A percentile compares a stretch with the other conserved stretches of the same genome.
Conservation (phyloP, 2,329 filamentous ascomycete species). For the Tolypocladium tropicale region DNA sequence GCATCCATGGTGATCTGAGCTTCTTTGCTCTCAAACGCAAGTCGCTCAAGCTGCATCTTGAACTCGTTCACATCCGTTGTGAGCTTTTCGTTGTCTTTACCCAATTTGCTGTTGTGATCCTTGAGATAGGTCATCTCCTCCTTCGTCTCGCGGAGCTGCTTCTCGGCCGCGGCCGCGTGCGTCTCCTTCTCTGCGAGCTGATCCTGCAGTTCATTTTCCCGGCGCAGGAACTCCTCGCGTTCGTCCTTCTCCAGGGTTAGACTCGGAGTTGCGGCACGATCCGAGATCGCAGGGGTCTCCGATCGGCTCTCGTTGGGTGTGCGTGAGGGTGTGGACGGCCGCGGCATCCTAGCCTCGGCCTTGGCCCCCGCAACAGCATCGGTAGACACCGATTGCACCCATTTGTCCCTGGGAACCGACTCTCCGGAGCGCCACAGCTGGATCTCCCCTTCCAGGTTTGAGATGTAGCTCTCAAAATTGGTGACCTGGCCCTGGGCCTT, state of each 20-base stretch:
- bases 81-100: constrained; percentile 84
- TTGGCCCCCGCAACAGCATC: constrained; percentile 30
- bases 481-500: constrained; percentile 86
- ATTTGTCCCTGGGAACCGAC: constrained; percentile 76
- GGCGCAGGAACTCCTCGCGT: constrained; percentile 85
- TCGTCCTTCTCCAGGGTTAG: constrained; percentile 91
- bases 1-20: constrained; percentile 96
- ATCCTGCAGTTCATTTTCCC: constrained; percentile 95
- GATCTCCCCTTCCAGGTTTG: constrained; percentile 74
- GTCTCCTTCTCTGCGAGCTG: constrained; percentile 90
- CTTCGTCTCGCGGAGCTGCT: constrained; percentile 69
- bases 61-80: constrained; percentile 81
- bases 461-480: constrained; percentile 80
- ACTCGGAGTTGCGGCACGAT: constrained; percentile 79
- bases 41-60: constrained; percentile 92
- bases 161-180: constrained; percentile 67
- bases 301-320: constrained; percentile 46
- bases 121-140: constrained; percentile 80
- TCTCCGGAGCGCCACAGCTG: constrained; percentile 83
- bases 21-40: constrained; percentile 94
- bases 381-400: constrained; percentile 57
- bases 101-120: constrained; percentile 72
- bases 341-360: constrained; percentile 31
- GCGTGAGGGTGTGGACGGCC: constrained; percentile 43
- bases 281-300: constrained; percentile 58